Conservation (phyloP, 768 basidiomycete genomes). For the Lactifluus rugatus region DNA sequence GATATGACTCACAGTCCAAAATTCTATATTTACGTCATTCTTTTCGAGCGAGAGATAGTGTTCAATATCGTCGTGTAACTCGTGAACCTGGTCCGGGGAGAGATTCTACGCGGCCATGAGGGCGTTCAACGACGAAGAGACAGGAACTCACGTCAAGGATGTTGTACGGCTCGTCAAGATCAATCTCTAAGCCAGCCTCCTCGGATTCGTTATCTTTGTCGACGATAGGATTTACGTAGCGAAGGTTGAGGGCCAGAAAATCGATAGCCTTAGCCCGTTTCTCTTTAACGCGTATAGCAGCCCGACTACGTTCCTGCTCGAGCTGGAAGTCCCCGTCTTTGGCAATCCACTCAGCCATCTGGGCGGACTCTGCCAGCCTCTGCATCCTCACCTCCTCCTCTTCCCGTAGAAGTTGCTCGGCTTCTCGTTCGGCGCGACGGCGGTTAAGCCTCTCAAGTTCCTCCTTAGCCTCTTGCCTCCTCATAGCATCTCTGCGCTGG, state of each 20-base stretch:
- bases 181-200: slow-evolving; percentile 89
- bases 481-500: slow-evolving; percentile 64
- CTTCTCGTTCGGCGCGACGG: slow-evolving; percentile 86
- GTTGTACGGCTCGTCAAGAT: slow-evolving; percentile 96
- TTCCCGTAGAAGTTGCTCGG: slow-evolving; percentile 77
- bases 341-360: slow-evolving; percentile 97
- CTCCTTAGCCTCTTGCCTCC: slow-evolving; percentile 87
- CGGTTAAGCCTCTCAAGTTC: slow-evolving; percentile 88
- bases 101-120: slow-evolving; percentile 49
- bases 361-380: slow-evolving; percentile 84
- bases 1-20: slow-evolving; percentile 74
- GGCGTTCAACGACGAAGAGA: not conserved
- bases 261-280: slow-evolving; percentile 98
- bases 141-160: slow-evolving; percentile 77
- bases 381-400: slow-evolving; percentile 89
- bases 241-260: slow-evolving; percentile 90
- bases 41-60: slow-evolving; percentile 83
- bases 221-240: slow-evolving; percentile 69
- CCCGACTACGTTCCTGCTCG: slow-evolving; percentile 83
- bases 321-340: slow-evolving; percentile 97
- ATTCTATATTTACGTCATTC: slow-evolving; percentile 79
- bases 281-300: slow-evolving; percentile 90
- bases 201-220: slow-evolving; percentile 66
- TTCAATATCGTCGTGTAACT: slow-evolving; percentile 91
- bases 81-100: slow-evolving; percentile 77